These are phyloP conservation scores for Lomentospora prolificans DNA, from an alignment of 2,329 filamentous ascomycete genomes.

Conservation along the genomic window DNA sequence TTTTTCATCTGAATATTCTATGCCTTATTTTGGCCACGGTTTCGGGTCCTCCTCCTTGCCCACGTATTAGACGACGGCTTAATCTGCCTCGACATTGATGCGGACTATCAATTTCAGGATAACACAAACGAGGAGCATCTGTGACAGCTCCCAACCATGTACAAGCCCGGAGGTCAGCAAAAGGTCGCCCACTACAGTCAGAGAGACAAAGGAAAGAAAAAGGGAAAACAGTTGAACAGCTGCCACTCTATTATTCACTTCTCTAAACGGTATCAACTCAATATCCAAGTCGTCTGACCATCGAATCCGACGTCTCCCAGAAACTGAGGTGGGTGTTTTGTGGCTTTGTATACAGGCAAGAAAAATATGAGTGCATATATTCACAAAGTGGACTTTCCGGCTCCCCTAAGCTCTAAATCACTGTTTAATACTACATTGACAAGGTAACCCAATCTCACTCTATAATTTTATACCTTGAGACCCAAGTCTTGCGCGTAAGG, in stretches of 20 bases:
- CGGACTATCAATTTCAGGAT: too few species aligned
- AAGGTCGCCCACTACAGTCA: too few species aligned
- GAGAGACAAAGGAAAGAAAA: background rate
- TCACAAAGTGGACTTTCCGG: constrained; percentile 28
- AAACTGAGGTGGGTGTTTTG: background rate
- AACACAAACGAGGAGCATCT: too few species aligned
- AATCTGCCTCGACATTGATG: too few species aligned
- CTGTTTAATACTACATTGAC: constrained; percentile 15
- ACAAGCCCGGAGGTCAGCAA: too few species aligned
- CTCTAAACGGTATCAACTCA: background rate
- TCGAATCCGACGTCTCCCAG: background rate
- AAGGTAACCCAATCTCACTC: background rate
- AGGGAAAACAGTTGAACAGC: background rate
- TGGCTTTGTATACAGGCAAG: constrained; percentile 9
- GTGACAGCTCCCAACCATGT: too few species aligned
- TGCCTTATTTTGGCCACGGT: too few species aligned
- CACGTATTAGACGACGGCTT: too few species aligned
- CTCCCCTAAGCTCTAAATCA: constrained; percentile 8
- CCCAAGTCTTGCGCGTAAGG: constrained; percentile 93
- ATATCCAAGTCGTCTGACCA: background rate
- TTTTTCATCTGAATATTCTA: too few species aligned
- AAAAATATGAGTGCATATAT: constrained; percentile 30
- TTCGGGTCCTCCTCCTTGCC: too few species aligned
- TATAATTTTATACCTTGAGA: constrained; percentile 66
- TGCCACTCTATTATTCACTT: background rate